A percentile compares a stretch with the other conserved stretches of the same genome.
phyloP scores from a whole-genome alignment of 495 filamentous ascomycete genomes.

The Penicillium salamii region DNA sequence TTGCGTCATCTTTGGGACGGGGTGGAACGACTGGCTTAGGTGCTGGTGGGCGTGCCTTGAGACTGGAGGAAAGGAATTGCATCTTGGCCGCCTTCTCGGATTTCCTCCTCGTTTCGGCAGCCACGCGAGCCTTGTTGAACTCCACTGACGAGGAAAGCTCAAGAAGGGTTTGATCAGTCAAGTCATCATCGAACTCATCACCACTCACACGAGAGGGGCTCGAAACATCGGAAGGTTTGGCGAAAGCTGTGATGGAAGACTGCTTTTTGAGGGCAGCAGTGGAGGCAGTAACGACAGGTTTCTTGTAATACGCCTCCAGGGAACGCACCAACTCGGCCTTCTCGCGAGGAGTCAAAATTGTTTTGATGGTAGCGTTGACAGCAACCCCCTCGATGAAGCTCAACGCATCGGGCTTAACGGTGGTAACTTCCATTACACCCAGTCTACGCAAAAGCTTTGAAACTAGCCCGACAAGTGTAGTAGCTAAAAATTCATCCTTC shows the following conservation, averaged over 20 bases:
- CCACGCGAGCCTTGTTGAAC: conserved; percentile 42
- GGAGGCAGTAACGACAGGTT: conserved; percentile 44
- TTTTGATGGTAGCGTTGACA: conserved; percentile 57
- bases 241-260: conserved; percentile 64
- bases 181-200: conserved; percentile 44
- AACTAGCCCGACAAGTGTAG: conserved; percentile 64
- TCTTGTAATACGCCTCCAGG: conserved; percentile 71
- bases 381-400: conserved; percentile 60
- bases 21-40: conserved; percentile 28
- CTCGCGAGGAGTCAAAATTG: conserved; percentile 71
- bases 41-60: conserved; percentile 8
- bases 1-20: conserved; percentile 37
- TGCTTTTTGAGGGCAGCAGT: conserved; percentile 57
- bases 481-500: conserved; percentile 77
- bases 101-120: conserved; percentile 35
- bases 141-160: conserved; percentile 49
- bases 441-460: conserved; percentile 71
- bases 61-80: conserved; percentile 21
- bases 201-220: conserved; percentile 29
- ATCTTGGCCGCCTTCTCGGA: conserved; percentile 34
- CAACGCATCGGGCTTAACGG: conserved; percentile 58
- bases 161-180: conserved; percentile 42
- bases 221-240: conserved; percentile 40
- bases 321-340: conserved; percentile 79
- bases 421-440: conserved; percentile 62